These are phyloP conservation scores for Ganoderma leucocontextum DNA, from an alignment of 1,284 basidiomycete genomes.

Conservation along the genomic window DNA sequence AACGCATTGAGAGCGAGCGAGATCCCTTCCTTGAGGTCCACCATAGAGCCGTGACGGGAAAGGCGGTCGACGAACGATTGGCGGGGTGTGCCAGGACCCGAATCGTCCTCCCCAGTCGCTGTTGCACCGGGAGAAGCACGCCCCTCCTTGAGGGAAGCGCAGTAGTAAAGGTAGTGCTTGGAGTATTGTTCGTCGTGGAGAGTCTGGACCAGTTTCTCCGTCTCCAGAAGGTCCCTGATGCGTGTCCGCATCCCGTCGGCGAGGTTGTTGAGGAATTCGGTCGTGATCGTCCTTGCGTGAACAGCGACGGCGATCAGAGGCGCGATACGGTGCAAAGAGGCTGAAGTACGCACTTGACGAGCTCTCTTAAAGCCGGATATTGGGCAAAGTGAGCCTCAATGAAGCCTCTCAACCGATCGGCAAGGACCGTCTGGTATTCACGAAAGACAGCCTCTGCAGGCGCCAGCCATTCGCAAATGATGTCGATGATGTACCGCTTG, in stretches of 20 bases:
- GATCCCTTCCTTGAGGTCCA: background rate
- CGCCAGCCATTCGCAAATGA: conserved; percentile 56
- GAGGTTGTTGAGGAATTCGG: background rate
- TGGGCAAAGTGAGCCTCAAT: background rate
- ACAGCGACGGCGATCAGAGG: background rate
- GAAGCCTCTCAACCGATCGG: conserved; percentile 47
- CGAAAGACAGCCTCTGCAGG: conserved; percentile 61
- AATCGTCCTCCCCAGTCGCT: background rate
- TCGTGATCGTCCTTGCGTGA: background rate
- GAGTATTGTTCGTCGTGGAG: conserved; percentile 15
- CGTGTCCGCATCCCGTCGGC: conserved; percentile 40
- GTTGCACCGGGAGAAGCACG: background rate
- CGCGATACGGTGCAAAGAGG: background rate
- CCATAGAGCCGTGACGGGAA: background rate
- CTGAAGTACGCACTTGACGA: background rate
- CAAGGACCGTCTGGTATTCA: conserved; percentile 49
- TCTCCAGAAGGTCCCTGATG: conserved; percentile 57
- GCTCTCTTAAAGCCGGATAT: background rate
- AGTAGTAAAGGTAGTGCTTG: conserved; percentile 3
- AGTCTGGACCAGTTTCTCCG: conserved; percentile 44
- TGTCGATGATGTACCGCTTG: conserved; percentile 52
- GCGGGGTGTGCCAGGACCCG: background rate
- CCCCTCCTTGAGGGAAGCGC: background rate
- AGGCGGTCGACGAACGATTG: background rate
- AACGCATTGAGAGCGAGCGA: conserved; percentile 43